Evolutionary conservation across 2,329 filamentous ascomycete genomes (phyloP), one percentile per base, ranked within the genome.

Genomic region (Chrysoporthe austroafricana): DNA sequence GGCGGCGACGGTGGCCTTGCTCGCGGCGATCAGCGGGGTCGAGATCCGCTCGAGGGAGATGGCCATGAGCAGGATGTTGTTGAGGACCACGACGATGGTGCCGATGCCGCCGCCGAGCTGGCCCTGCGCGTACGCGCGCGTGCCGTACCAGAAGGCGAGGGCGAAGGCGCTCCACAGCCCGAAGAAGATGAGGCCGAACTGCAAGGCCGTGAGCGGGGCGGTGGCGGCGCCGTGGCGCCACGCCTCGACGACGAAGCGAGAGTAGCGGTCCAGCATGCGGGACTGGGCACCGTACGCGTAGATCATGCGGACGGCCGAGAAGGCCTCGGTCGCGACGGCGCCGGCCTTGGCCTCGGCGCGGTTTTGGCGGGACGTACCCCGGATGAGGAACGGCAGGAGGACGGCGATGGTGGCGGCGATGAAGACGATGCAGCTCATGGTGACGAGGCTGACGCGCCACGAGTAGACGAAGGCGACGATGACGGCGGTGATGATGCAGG

Each of bases 101-200:
- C 86, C 82, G 13, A 88, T 79, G 66, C 79, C 79, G 67, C 79
- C 80, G 18, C 79, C 71, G 52, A 90, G 75, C 21, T 80, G 78
- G 0, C 82, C 82, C 14, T 85, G 79, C 1, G 80, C 70, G 60
- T 77, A 83, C 0, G 84, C 81, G 71, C 83, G 85, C 58, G 84
- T 83, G 3, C 88, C 88, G 71, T 85, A 90, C 87, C 87, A 90
- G 70, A 91, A 91, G 8, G 84, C 80, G 32, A 90, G 79, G 1
- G 82, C 84, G 70, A 89, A 89, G 14, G 42, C 34, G 32, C 32
- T 26, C 66, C 83, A 86, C 0, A 85, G 74, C 3, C 81, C 81
- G 63, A 88, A 88, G 76, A 87, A 88, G 18, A 88, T 74, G 1
- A 85, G 77, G 2, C 83, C 82, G 66, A 88, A 85, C 70, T 90